Evolutionary conservation across 352 stramenopile genomes (phyloP).

Genomic region (Globisporangium yorkense): DNA sequence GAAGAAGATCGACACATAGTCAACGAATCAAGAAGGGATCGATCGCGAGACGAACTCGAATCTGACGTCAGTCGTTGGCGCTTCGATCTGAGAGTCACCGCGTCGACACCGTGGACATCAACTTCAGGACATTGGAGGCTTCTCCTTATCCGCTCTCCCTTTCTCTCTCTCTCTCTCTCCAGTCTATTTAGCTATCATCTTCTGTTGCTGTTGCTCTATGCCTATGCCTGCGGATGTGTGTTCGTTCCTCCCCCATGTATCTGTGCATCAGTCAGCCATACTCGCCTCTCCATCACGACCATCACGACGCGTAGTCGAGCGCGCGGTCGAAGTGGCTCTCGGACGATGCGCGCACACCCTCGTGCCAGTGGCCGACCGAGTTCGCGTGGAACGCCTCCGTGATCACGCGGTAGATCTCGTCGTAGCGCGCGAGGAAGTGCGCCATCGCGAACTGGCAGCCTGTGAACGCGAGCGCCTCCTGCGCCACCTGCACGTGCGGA

Average conservation of each 20-base stretch:
- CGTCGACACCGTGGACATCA: too few relatives aligned
- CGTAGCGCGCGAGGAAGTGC: constrained; percentile 64
- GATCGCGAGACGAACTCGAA: too few relatives aligned
- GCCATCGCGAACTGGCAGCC: constrained; percentile 76
- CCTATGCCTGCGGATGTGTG: background rate
- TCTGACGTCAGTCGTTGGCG: too few relatives aligned
- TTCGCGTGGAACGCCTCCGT: constrained; percentile 61
- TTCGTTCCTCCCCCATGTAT: background rate
- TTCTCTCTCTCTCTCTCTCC: too few relatives aligned
- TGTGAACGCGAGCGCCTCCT: constrained; percentile 79
- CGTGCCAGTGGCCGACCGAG: constrained; percentile 63
- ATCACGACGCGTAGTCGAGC: constrained; percentile 58
- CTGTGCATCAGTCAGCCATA: background rate
- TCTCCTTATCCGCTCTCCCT: too few relatives aligned
- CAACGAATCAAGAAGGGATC: too few relatives aligned
- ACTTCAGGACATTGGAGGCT: too few relatives aligned
- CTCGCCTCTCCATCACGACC: background rate
- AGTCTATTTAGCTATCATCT: too few relatives aligned
- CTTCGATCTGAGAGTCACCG: too few relatives aligned
- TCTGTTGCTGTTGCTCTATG: too few relatives aligned
- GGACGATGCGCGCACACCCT: constrained; percentile 53
- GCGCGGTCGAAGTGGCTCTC: constrained; percentile 71
- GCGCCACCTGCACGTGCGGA: constrained; percentile 60
- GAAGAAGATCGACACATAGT: too few relatives aligned
- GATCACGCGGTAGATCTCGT: constrained; percentile 59